These are phyloP conservation scores for Phytophthora pseudosyringae DNA, from an alignment of 352 stramenopile genomes.

Conservation along the genomic window DNA sequence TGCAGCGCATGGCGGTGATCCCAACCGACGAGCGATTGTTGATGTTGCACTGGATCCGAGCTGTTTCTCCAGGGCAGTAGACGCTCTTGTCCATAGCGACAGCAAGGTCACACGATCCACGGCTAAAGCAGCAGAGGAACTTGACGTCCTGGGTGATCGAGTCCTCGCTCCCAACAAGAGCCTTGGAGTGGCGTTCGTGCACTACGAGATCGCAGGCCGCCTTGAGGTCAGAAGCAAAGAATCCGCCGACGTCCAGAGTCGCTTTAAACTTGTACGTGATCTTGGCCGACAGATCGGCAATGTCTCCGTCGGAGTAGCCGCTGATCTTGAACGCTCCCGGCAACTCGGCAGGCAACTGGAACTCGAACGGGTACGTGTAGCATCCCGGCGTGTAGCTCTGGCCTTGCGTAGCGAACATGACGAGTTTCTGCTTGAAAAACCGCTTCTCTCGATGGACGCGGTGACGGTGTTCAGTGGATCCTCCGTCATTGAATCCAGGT, in stretches of 20 bases:
- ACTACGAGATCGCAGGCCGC: constrained; percentile 61
- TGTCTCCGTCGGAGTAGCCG: constrained; percentile 48
- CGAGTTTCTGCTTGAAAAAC: constrained; percentile 80
- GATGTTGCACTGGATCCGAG: constrained; percentile 68
- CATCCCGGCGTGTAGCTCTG: constrained; percentile 45
- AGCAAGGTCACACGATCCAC: constrained; percentile 56
- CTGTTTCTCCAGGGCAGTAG: constrained; percentile 64
- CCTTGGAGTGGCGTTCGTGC: constrained; percentile 57
- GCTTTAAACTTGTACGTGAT: constrained; percentile 87
- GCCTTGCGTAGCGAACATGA: constrained; percentile 49
- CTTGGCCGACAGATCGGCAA: constrained; percentile 55
- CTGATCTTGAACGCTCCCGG: constrained; percentile 62
- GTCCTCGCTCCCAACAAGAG: constrained; percentile 57
- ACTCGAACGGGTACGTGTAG: constrained; percentile 77
- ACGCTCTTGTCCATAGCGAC: constrained; percentile 80
- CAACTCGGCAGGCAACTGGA: constrained; percentile 55
- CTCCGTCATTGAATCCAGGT: constrained; percentile 32
- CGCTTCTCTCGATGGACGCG: constrained; percentile 45
- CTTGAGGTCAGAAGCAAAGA: constrained; percentile 72
- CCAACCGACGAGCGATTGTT: constrained; percentile 62
- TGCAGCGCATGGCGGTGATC: constrained; percentile 65
- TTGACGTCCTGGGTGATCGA: constrained; percentile 60
- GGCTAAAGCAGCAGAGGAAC: constrained; percentile 72
- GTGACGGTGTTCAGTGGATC: constrained; percentile 36
- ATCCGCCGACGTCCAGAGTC: constrained; percentile 65